Conservation (phyloP, 225 moss, liverwort and hornwort species). For the Pseudoscleropodium purum region DNA sequence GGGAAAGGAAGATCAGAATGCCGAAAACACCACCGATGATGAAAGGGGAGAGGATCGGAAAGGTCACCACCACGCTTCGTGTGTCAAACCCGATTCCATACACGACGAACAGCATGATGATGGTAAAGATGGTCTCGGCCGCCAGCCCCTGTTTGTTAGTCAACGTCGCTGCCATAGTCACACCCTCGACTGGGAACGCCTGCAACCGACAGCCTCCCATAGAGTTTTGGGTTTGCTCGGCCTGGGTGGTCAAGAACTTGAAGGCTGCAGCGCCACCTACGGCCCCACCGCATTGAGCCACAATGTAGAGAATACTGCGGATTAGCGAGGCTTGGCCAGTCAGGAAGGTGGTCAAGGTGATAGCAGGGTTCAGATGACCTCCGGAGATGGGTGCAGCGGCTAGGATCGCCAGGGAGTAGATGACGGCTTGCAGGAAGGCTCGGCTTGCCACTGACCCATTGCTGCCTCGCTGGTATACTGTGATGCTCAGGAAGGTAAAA, state of each 20-base stretch:
- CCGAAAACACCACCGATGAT: slow-evolving; percentile 33
- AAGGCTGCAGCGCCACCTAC: slow-evolving; percentile 15
- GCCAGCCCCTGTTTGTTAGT: slow-evolving; percentile 4
- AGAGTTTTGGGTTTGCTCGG: background rate
- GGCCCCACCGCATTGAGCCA: slow-evolving; percentile 22
- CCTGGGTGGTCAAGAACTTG: background rate
- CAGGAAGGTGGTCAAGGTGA: slow-evolving; percentile 37
- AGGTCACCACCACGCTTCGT: slow-evolving; percentile 30
- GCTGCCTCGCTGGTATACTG: background rate
- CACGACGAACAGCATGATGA: slow-evolving; percentile 33
- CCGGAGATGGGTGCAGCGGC: slow-evolving; percentile 45
- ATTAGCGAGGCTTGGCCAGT: slow-evolving; percentile 28
- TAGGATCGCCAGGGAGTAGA: slow-evolving; percentile 40
- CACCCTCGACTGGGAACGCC: background rate
- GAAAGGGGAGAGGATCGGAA: slow-evolving; percentile 26
- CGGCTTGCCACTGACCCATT: background rate
- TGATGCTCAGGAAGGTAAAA: slow-evolving; percentile 37
- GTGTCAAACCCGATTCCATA: slow-evolving; percentile 40
- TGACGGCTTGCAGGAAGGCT: slow-evolving; percentile 31
- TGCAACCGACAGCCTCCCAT: slow-evolving; percentile 20
- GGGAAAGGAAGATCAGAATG: slow-evolving; percentile 17
- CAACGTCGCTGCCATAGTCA: background rate
- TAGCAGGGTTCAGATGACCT: slow-evolving; percentile 46
- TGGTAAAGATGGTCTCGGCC: slow-evolving; percentile 33
- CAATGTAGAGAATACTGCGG: slow-evolving; percentile 16